A percentile compares a stretch with the other conserved stretches of the same genome.
These are phyloP conservation scores for Metschnikowia cerradonensis DNA, from an alignment of 805 yeast genomes.

Conservation along the genomic window DNA sequence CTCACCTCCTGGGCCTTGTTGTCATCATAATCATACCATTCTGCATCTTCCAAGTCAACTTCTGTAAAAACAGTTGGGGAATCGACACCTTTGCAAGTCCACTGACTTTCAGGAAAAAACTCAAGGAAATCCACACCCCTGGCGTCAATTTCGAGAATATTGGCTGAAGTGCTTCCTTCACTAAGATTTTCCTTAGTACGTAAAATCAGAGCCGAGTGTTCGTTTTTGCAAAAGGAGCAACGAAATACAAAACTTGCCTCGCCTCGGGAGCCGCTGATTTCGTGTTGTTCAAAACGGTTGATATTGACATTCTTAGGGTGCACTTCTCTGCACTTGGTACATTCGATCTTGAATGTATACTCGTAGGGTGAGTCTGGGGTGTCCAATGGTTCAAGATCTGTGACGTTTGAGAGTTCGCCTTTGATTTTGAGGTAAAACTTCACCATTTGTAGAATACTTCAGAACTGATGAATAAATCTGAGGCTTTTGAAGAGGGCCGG, in stretches of 20 bases:
- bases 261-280: conserved; percentile 68
- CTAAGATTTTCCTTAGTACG: conserved; percentile 31
- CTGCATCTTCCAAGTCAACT: conserved; percentile 71
- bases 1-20: conserved; percentile 75
- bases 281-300: conserved; percentile 62
- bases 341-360: conserved; percentile 68
- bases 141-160: conserved; percentile 68
- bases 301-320: conserved; percentile 70
- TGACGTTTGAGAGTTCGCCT: conserved; percentile 54
- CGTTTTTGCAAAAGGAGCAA: conserved; percentile 60
- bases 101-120: conserved; percentile 65
- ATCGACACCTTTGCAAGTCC: conserved; percentile 52
- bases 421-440: conserved; percentile 33
- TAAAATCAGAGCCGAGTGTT: conserved; percentile 34
- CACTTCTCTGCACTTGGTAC: conserved; percentile 74
- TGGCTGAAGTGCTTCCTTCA: conserved; percentile 40
- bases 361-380: conserved; percentile 59
- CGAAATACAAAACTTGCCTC: conserved; percentile 79
- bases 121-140: conserved; percentile 76
- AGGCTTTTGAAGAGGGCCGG: too few species aligned
- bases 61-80: conserved; percentile 52
- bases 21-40: conserved; percentile 96
- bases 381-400: conserved; percentile 58
- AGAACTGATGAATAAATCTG: too few species aligned
- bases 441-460: conserved; percentile 25